These are phyloP conservation scores for Huntiella decipiens DNA, from an alignment of 2,329 filamentous ascomycete species.

Conservation along the genomic window DNA sequence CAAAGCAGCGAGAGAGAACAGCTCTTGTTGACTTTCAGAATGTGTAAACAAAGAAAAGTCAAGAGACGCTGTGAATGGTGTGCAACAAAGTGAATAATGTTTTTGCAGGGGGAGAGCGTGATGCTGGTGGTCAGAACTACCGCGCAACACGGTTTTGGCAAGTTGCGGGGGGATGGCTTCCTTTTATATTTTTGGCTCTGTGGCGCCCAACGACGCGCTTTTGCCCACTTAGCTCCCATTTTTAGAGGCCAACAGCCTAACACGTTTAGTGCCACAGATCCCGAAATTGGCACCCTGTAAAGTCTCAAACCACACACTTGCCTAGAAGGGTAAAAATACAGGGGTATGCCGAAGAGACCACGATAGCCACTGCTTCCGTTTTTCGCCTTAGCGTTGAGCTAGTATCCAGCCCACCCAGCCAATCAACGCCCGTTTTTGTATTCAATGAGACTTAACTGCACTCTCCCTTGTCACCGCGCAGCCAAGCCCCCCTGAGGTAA, in stretches of 20 bases:
- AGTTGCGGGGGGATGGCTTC: constrained; percentile 8
- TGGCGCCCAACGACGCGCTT: constrained; percentile 8
- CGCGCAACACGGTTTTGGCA: constrained; percentile 6
- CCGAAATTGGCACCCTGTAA: no score
- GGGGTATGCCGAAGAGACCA: not conserved
- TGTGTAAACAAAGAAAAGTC: not conserved
- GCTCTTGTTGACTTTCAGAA: not conserved
- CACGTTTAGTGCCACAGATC: no score
- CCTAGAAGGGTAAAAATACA: no score
- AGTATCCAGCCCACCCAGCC: constrained; percentile 1
- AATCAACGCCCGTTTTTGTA: constrained; percentile 2
- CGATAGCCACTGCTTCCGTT: not conserved
- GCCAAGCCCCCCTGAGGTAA: no score
- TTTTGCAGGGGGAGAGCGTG: constrained; percentile 6
- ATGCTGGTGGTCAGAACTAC: constrained; percentile 10
- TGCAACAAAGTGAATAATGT: constrained; percentile 1
- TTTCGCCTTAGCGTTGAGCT: constrained; percentile 3
- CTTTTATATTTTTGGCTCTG: constrained; percentile 12
- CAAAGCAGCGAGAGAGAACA: no score
- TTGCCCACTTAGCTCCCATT: not conserved
- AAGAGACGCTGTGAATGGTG: constrained; percentile 2
- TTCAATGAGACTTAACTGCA: constrained; percentile 1
- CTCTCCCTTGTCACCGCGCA: not conserved
- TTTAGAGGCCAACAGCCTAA: no score
- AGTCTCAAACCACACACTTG: no score